phyloP scores from a whole-genome alignment of 805 yeast genomes.

The Saturnispora sanitii region DNA sequence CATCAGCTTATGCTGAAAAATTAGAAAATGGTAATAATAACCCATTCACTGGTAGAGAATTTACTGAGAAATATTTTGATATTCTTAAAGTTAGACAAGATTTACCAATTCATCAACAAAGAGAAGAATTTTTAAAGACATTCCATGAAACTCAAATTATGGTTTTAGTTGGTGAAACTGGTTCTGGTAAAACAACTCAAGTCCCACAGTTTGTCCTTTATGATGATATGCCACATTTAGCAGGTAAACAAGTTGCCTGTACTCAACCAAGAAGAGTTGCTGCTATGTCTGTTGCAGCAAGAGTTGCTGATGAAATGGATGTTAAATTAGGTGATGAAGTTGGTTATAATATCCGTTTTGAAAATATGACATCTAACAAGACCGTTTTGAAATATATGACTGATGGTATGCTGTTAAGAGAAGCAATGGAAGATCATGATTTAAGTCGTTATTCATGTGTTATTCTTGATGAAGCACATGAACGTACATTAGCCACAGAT shows the following conservation, averaged over 20 bases:
- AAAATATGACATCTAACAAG: slow-evolving; percentile 69
- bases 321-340: slow-evolving; percentile 88
- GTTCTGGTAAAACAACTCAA: slow-evolving; percentile 98
- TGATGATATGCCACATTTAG: slow-evolving; percentile 86
- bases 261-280: slow-evolving; percentile 98
- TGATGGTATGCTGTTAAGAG: slow-evolving; percentile 95
- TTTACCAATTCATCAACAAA: slow-evolving; percentile 88
- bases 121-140: slow-evolving; percentile 76
- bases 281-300: slow-evolving; percentile 95
- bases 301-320: slow-evolving; percentile 97
- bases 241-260: slow-evolving; percentile 84
- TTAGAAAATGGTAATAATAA: slow-evolving; percentile 53
- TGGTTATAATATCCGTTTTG: slow-evolving; percentile 92
- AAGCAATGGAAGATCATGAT: slow-evolving; percentile 94
- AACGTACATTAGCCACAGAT: slow-evolving; percentile 93
- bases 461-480: slow-evolving; percentile 96
- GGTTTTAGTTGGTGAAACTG: slow-evolving; percentile 99
- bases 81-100: slow-evolving; percentile 74
- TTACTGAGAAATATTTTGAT: slow-evolving; percentile 59
- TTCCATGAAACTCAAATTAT: slow-evolving; percentile 85
- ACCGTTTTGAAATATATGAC: slow-evolving; percentile 94
- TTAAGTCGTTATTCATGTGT: slow-evolving; percentile 76
- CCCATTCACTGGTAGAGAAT: slow-evolving; percentile 67
- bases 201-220: slow-evolving; percentile 91
- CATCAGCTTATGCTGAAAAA: slow-evolving; percentile 49